Evolutionary conservation across 495 filamentous ascomycete genomes (phyloP).

Genomic region (Cudoniella acicularis): DNA sequence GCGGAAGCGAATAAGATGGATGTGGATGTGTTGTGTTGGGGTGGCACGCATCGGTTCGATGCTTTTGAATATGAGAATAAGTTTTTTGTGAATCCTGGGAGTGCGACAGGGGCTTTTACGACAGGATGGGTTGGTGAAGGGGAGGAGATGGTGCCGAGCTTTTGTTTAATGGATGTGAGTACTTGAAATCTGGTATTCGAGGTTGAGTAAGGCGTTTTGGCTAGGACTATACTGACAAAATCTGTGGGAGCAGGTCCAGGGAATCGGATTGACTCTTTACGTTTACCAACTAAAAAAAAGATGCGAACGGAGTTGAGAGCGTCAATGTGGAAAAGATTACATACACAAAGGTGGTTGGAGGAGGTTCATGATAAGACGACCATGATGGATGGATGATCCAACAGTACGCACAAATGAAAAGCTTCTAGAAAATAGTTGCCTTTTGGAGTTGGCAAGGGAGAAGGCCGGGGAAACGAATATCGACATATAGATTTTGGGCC

Average conservation of each 20-base stretch:
- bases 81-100: constrained; percentile 98
- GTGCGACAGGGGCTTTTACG: constrained; percentile 80
- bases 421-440: too few relatives aligned
- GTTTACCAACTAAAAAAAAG: constrained; percentile 94
- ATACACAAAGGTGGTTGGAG: constrained; percentile 75
- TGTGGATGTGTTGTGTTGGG: constrained; percentile 95
- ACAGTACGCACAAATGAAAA: not conserved
- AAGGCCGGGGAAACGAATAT: too few relatives aligned
- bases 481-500: too few relatives aligned
- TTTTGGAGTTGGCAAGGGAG: too few relatives aligned
- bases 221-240: constrained; percentile 7
- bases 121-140: constrained; percentile 46
- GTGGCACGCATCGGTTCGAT: constrained; percentile 95
- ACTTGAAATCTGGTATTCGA: constrained; percentile 6
- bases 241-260: constrained; percentile 69
- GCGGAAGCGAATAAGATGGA: constrained; percentile 95
- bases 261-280: constrained; percentile 93
- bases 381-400: not conserved
- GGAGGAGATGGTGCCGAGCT: constrained; percentile 88
- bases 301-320: constrained; percentile 82
- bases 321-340: constrained; percentile 98
- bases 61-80: constrained; percentile 98
- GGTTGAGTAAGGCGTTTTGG: not conserved
- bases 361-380: constrained; percentile 15
- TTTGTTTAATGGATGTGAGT: constrained; percentile 98